Conservation (phyloP, 192 early-diverging fungal genomes). For the Linnemannia hyalina region DNA sequence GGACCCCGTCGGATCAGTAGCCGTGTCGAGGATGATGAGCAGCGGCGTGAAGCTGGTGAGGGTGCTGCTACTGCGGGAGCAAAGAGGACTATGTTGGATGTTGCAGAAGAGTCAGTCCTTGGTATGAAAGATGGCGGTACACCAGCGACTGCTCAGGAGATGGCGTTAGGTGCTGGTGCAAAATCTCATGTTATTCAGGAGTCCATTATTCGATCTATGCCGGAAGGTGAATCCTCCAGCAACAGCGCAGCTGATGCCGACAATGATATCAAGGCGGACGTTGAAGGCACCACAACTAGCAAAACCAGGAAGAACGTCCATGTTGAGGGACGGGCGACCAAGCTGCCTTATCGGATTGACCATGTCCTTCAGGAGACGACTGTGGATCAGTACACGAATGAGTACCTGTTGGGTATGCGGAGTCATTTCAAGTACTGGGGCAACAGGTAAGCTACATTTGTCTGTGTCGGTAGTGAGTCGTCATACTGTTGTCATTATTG, state of each 20-base stretch:
- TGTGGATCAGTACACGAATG: constrained; percentile 66
- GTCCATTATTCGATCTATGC: constrained; percentile 23
- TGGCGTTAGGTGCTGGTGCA: constrained; percentile 2
- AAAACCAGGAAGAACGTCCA: neutral
- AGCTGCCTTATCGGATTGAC: constrained; percentile 58
- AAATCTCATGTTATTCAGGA: constrained; percentile 50
- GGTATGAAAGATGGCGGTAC: constrained; percentile 5
- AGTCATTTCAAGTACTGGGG: constrained; percentile 72
- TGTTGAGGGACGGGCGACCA: constrained; percentile 37
- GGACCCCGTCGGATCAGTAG: constrained; percentile 50
- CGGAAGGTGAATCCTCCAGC: neutral
- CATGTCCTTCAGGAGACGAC: constrained; percentile 65
- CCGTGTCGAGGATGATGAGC: constrained; percentile 28
- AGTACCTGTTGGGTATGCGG: constrained; percentile 66
- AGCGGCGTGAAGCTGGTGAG: neutral
- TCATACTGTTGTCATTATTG: neutral
- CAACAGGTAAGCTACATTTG: constrained; percentile 53
- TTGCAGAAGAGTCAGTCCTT: constrained; percentile 7
- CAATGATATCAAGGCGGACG: neutral
- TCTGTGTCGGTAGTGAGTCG: too few relatives aligned
- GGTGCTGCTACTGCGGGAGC: neutral
- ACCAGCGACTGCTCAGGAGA: constrained; percentile 27
- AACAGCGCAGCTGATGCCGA: neutral
- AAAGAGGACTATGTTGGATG: neutral
- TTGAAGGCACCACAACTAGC: neutral